Evolutionary conservation across 805 yeast genomes (phyloP).

Genomic region (Starmerella roubikii): DNA sequence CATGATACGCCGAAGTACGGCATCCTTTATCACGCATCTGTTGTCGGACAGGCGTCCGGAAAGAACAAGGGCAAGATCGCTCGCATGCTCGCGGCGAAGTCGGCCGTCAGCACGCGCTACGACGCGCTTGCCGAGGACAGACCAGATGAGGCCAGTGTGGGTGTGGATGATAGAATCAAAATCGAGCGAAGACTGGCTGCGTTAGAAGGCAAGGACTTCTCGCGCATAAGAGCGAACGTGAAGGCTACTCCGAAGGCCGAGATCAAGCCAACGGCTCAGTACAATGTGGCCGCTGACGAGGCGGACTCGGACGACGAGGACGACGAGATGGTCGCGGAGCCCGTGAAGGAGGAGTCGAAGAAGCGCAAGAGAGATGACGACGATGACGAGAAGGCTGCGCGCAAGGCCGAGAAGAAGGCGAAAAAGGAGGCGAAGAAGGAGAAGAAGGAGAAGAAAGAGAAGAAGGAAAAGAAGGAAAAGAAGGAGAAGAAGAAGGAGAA

Average conservation of each 20-base stretch:
- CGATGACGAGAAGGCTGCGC: slow-evolving; percentile 16
- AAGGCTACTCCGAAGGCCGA: slow-evolving; percentile 71
- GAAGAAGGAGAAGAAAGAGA: slow-evolving; percentile 16
- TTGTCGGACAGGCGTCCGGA: slow-evolving; percentile 96
- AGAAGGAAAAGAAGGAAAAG: slow-evolving; percentile 18
- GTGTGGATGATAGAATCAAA: slow-evolving; percentile 79
- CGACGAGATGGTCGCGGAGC: slow-evolving; percentile 20
- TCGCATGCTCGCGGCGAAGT: slow-evolving; percentile 95
- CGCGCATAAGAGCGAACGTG: slow-evolving; percentile 73
- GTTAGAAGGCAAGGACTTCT: slow-evolving; percentile 81
- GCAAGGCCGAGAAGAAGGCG: slow-evolving; percentile 18
- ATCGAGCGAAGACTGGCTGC: slow-evolving; percentile 90
- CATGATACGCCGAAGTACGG: slow-evolving; percentile 99
- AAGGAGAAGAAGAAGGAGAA: slow-evolving; percentile 10
- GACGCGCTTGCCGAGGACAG: slow-evolving; percentile 96
- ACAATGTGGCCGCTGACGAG: slow-evolving; percentile 92
- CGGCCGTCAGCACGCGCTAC: slow-evolving; percentile 90
- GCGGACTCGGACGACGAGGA: slow-evolving; percentile 37
- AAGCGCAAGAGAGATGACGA: slow-evolving; percentile 17
- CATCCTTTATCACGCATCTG: slow-evolving; percentile 87
- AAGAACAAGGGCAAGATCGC: slow-evolving; percentile 98
- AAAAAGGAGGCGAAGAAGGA: slow-evolving; percentile 15
- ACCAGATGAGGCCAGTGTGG: slow-evolving; percentile 89
- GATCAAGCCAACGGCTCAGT: slow-evolving; percentile 69
- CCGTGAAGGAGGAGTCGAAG: slow-evolving; percentile 19